Conservation (phyloP, 805 yeast species). For the Barnettozyma vustinii region DNA sequence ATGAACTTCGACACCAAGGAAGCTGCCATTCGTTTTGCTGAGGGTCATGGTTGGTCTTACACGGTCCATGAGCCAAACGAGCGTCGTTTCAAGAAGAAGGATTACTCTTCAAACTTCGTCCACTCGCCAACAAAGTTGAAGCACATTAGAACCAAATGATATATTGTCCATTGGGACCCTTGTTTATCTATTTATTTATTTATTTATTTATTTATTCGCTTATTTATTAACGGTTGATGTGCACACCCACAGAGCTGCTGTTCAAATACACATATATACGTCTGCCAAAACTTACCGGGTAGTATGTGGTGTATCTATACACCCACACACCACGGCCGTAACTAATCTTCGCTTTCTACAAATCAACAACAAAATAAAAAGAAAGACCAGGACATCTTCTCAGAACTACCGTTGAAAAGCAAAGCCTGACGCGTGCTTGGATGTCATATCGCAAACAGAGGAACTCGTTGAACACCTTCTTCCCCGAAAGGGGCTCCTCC, state of each 20-base stretch:
- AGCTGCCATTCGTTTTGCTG: conserved; percentile 72
- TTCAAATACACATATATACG: not conserved
- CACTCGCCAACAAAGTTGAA: conserved; percentile 69
- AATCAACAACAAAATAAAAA: not conserved
- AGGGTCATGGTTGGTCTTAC: conserved; percentile 81
- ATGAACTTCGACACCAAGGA: conserved; percentile 71
- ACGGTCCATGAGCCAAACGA: conserved; percentile 77
- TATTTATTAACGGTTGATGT: not conserved
- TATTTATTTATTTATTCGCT: conserved; percentile 6
- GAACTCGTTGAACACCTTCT: conserved; percentile 1
- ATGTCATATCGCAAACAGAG: conserved; percentile 1
- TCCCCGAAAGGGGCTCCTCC: conserved; percentile 2
- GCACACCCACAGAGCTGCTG: not conserved
- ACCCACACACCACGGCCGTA: not conserved
- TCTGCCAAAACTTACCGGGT: not conserved
- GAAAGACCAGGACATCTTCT: not conserved
- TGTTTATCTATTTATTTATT: conserved; percentile 12
- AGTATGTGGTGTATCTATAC: not conserved
- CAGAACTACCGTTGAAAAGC: not conserved
- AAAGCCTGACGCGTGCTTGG: not conserved
- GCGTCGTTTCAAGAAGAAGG: conserved; percentile 69
- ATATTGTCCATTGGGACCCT: not conserved
- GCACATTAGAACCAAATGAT: conserved; percentile 72
- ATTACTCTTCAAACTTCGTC: conserved; percentile 64
- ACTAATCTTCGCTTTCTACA: not conserved